A percentile compares a stretch with the other conserved stretches of the same genome.
phyloP scores from a whole-genome alignment of 139 green algal species.

The Bryopsis sp. region DNA sequence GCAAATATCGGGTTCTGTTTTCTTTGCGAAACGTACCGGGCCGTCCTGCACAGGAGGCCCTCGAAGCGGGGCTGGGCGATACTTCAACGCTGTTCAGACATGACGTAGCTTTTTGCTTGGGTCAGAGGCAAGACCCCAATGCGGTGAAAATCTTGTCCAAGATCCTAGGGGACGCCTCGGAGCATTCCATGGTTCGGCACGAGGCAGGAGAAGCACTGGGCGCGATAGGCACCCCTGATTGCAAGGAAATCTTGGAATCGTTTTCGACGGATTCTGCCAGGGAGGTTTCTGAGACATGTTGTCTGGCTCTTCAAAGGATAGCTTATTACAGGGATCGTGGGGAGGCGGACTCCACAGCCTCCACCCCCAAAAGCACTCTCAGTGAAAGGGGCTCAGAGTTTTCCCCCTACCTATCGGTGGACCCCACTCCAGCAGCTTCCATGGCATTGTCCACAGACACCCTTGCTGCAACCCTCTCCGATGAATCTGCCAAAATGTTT shows the following conservation, averaged over 20 bases:
- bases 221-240: slow-evolving; percentile 65
- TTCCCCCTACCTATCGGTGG: slow-evolving; percentile 78
- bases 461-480: slow-evolving; percentile 52
- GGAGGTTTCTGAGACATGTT: slow-evolving; percentile 92
- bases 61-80: slow-evolving; percentile 56
- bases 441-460: slow-evolving; percentile 38
- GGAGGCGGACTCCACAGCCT: background rate
- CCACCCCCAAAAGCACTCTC: background rate
- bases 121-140: slow-evolving; percentile 69
- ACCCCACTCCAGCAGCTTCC: slow-evolving; percentile 79
- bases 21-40: slow-evolving; percentile 57
- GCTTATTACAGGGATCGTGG: slow-evolving; percentile 46
- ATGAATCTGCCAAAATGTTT: slow-evolving; percentile 71
- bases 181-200: slow-evolving; percentile 84
- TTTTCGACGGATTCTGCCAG: slow-evolving; percentile 20
- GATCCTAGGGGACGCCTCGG: slow-evolving; percentile 43
- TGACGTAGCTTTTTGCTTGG: slow-evolving; percentile 67
- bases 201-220: slow-evolving; percentile 83
- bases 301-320: slow-evolving; percentile 85
- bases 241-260: slow-evolving; percentile 48
- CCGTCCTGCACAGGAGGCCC: slow-evolving; percentile 37
- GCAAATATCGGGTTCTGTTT: slow-evolving; percentile 77
- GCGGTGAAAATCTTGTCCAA: slow-evolving; percentile 45
- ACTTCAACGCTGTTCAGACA: slow-evolving; percentile 74
- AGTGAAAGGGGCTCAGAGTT: no score